Conservation (phyloP, 2,329 filamentous ascomycete genomes). For the Botrytis fragariae region DNA sequence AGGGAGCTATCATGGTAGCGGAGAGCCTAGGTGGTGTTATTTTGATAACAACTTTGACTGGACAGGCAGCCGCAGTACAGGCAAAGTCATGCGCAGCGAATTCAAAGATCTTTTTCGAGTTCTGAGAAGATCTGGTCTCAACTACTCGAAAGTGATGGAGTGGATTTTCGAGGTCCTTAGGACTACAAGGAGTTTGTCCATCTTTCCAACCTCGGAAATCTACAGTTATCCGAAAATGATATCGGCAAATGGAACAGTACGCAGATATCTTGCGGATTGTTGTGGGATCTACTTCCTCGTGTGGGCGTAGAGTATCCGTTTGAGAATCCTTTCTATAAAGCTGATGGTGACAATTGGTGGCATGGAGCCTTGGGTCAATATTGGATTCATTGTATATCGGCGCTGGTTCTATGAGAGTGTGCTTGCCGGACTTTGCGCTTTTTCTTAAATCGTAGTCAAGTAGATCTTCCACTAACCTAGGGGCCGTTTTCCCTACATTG, state of each 20-base stretch:
- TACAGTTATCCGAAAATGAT: conserved; percentile 58
- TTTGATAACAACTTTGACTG: conserved; percentile 50
- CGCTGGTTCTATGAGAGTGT: conserved; percentile 55
- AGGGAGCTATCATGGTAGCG: conserved; percentile 46
- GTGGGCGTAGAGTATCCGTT: conserved; percentile 45
- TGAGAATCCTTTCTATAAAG: conserved; percentile 57
- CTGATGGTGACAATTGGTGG: conserved; percentile 55
- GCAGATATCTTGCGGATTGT: conserved; percentile 56
- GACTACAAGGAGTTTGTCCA: conserved; percentile 33
- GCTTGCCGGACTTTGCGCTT: conserved; percentile 39
- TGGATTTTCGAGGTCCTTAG: conserved; percentile 47
- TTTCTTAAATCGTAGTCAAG: conserved; percentile 45
- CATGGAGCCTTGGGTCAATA: conserved; percentile 34
- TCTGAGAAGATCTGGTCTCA: conserved; percentile 42
- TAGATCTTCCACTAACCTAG: conserved; percentile 47
- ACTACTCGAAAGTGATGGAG: conserved; percentile 58
- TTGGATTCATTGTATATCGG: conserved; percentile 45
- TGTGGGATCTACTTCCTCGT: conserved; percentile 40
- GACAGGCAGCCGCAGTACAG: conserved; percentile 59
- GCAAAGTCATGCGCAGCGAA: conserved; percentile 51
- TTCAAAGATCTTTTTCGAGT: conserved; percentile 36
- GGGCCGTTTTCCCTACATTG: conserved; percentile 49
- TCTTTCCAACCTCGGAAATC: conserved; percentile 47
- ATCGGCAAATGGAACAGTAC: conserved; percentile 59
- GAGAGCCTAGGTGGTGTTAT: conserved; percentile 53